phyloP scores from a whole-genome alignment of 148 eudicot genomes.

The Beta vulgaris region DNA sequence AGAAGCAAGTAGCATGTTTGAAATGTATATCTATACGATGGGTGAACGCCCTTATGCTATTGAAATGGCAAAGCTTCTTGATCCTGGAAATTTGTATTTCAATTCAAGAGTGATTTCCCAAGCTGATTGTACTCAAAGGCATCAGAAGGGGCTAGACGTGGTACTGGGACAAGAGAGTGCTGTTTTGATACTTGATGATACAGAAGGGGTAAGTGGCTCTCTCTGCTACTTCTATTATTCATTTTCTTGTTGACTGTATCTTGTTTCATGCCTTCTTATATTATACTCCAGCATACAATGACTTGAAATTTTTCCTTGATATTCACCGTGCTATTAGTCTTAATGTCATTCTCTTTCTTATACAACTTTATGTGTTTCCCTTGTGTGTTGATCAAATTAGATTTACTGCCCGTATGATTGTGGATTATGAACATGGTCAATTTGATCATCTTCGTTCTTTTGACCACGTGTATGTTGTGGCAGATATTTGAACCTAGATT shows the following conservation, averaged over 20 bases:
- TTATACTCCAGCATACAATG: neutral
- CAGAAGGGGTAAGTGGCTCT: conserved; percentile 57
- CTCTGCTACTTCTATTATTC: neutral
- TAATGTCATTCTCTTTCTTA: no score
- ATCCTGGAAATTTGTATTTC: conserved; percentile 56
- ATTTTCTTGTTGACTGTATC: neutral
- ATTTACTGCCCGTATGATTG: neutral
- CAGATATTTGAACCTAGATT: neutral
- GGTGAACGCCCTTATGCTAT: conserved; percentile 79
- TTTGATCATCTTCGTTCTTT: neutral
- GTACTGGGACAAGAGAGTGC: conserved; percentile 83
- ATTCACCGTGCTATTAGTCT: neutral
- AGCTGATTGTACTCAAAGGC: conserved; percentile 69
- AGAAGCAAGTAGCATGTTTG: conserved; percentile 77
- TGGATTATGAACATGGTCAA: neutral
- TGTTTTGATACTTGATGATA: conserved; percentile 89
- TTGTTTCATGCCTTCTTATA: neutral
- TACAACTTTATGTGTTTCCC: neutral
- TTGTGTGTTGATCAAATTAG: neutral
- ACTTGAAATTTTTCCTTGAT: neutral
- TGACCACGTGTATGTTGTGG: neutral
- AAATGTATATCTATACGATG: conserved; percentile 97
- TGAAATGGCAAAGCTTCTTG: conserved; percentile 81
- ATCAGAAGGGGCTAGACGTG: conserved; percentile 91
- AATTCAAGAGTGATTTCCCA: conserved; percentile 75